Conservation (phyloP, 2,329 filamentous ascomycete species). For the Blastomyces percursus region DNA sequence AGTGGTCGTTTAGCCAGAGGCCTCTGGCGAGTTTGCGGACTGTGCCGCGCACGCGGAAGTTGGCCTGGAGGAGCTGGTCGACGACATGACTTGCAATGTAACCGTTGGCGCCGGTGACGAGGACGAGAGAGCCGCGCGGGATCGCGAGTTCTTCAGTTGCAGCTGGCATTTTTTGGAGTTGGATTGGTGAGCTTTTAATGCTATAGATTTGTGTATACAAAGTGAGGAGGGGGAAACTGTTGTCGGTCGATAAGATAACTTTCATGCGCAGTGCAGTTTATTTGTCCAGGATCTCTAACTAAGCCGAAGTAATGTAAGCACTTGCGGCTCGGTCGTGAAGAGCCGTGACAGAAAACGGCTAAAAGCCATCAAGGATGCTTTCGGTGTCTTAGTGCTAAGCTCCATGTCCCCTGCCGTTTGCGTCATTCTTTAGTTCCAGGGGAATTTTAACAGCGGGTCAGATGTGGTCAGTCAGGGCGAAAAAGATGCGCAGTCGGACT, state of each 20-base stretch:
- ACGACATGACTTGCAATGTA: conserved; percentile 36
- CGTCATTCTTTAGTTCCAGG: too few species aligned
- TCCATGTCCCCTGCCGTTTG: too few species aligned
- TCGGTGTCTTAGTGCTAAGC: too few species aligned
- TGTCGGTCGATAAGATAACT: background rate
- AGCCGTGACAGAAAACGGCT: background rate
- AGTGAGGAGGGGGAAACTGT: background rate
- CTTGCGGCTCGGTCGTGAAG: background rate
- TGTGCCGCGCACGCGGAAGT: conserved; percentile 39
- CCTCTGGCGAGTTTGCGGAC: conserved; percentile 22
- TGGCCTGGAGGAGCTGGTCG: conserved; percentile 31
- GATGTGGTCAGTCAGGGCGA: background rate
- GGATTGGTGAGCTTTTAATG: background rate
- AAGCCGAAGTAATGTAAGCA: background rate
- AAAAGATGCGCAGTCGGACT: background rate
- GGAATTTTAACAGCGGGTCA: too few species aligned
- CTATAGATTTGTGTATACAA: background rate
- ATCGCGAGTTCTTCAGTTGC: conserved; percentile 13
- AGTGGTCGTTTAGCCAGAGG: background rate
- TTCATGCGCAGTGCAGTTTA: too few species aligned
- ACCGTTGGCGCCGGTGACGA: conserved; percentile 40
- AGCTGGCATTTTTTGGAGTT: background rate
- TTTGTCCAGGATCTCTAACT: too few species aligned
- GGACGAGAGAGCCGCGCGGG: conserved; percentile 24
- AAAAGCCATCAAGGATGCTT: too few species aligned